A percentile compares a stretch with the other conserved stretches of the same genome.
Evolutionary conservation across 352 stramenopile genomes (phyloP).

Genomic region (Pythium pyrilobum): DNA sequence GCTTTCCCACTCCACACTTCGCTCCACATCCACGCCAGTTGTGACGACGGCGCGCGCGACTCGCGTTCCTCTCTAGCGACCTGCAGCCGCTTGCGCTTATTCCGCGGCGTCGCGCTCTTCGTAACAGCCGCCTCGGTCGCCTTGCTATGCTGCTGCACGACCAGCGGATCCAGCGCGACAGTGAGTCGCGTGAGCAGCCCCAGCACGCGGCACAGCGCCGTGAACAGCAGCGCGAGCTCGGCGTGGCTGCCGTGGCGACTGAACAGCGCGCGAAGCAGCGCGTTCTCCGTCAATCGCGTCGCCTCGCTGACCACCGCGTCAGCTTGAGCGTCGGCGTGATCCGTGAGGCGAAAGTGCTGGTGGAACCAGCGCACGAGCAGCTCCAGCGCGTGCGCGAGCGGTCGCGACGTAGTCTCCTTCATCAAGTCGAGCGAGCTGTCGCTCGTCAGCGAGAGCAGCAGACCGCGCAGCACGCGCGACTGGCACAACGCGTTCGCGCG

Average conservation of each 20-base stretch:
- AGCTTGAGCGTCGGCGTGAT: not conserved
- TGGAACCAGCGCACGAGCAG: conserved; percentile 68
- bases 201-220: conserved; percentile 46
- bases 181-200: conserved; percentile 47
- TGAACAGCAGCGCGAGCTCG: conserved; percentile 63
- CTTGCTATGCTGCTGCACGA: conserved; percentile 35
- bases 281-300: conserved; percentile 34
- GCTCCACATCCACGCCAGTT: conserved; percentile 47
- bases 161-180: conserved; percentile 39
- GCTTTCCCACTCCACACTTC: conserved; percentile 57
- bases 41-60: too few relatives aligned
- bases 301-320: not conserved
- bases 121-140: conserved; percentile 31
- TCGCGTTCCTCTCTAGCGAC: not conserved
- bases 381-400: conserved; percentile 49
- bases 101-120: not conserved
- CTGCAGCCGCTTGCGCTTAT: not conserved
- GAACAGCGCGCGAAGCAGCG: conserved; percentile 51
- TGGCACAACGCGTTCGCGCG: conserved; percentile 40
- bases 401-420: conserved; percentile 24
- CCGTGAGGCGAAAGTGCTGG: conserved; percentile 30
- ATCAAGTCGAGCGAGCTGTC: conserved; percentile 39
- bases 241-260: conserved; percentile 30
- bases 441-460: conserved; percentile 61
- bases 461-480: conserved; percentile 37